Evolutionary conservation across 2,329 filamentous ascomycete genomes (phyloP), one percentile per base, ranked within the genome.

Genomic region (Knoxdaviesia proteae): DNA sequence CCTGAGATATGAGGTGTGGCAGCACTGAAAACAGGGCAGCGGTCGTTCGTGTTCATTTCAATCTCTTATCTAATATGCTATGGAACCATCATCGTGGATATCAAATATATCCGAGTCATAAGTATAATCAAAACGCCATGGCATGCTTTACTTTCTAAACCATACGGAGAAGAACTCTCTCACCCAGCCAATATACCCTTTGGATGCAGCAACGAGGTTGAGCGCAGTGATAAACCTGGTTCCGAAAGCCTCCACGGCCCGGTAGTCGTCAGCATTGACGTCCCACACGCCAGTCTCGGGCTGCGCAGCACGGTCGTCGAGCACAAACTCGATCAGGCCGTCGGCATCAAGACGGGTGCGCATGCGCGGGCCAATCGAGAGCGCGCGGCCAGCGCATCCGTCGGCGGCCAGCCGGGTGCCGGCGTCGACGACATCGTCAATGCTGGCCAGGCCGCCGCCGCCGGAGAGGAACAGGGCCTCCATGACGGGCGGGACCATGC

Each of bases 361-460:
- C 38, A 74, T 55, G 43, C 64, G 69, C 6, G 75, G 74, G 0
- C 71, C 72, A 38, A 80, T 60, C 32, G 65, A 61, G 41, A 82
- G 57, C 4, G 66, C 64, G 44, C 75, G 60, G 2, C 77, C 76
- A 6, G 65, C 57, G 32, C 56, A 53, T 35, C 66, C 63, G 50
- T 79, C 73, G 0, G 74, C 71, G 39, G 75, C 63, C 34, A 81
- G 61, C 38, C 75, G 62, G 10, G 72, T 78, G 0, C 62, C 72
- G 4, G 74, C 75, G 47, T 79, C 71, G 2, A 80, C 63, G 1
- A 80, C 77, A 51, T 80, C 73, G 33, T 64, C 65, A 35, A 67
- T 54, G 37, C 61, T 60, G 1, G 68, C 73, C 47, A 67, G 59
- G 2, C 61, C 68, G 3, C 60, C 63, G 36, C 49, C 49, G 1